Evolutionary conservation across 768 basidiomycete genomes (phyloP), one percentile per base, ranked within the genome.

Genomic region (Nidularia sp.): DNA sequence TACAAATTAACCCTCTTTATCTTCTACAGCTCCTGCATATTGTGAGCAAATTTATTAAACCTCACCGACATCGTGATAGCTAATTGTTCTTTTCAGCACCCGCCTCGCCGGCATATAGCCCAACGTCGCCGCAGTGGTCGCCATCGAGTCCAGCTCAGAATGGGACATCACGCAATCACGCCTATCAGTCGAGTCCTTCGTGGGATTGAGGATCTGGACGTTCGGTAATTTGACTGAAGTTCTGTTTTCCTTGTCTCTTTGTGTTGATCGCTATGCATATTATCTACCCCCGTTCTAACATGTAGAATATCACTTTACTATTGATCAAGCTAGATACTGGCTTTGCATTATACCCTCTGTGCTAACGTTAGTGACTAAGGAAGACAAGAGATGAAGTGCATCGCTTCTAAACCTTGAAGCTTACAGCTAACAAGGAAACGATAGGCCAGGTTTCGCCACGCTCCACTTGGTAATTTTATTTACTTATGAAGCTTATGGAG

Each of bases 41-140:
- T 91, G 87, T 89, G 63, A 79, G 85, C 55, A 12, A 7, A 22
- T 1, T 49, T 0, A 33, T 45, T 47, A 51, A 8, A 51, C 15
- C n/a, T 41, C 46, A 35, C 48, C 18, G n/a, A 44, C 33, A 33
- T 32, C 55, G 63, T 9, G 60, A 52, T 50, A 55, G 63, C 54
- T 52, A 52, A 6, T 45, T 22, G 34, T 33, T 43, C 45, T 53
- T 53, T 57, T 3, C 59, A 90, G 86, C 90, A 36, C 90, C 90
- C 22, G 86, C 89, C 6, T 93, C 90, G 34, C 90, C 90, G 32
- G 88, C 86, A 13, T 93, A 92, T 68, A 90, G 87, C 57, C 90
- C 90, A 43, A 88, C 89, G 2, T 92, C 90, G 13, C 90, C 90
- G 15, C 74, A 78, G 45, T 90, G 88, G 87, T 89, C 89, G 6